Evolutionary conservation across 331 rosid species (phyloP), one percentile per base, ranked within the genome.

Genomic region (Arachis monticola): DNA sequence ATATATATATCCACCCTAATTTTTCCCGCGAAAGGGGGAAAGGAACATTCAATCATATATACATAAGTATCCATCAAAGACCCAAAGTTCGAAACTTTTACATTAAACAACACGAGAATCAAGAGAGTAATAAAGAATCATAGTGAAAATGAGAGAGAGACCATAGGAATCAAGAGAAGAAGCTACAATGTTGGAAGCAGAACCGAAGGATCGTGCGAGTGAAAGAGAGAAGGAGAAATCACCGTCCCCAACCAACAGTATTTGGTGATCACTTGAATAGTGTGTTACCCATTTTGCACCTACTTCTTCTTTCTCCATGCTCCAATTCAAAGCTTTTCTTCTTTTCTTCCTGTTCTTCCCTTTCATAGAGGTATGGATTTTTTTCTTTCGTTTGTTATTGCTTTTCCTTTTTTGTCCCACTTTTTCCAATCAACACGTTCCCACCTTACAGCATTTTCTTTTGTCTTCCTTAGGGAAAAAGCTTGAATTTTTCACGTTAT

Each of bases 241-340:
- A 27, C 85, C 92, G 31, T 89, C 92, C 48, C 89, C 88, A 44
- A 89, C 95, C 77, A 89, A 40, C 31, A 85, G 72, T 69, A 85
- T 87, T 8, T 87, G 86, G 32, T 89, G 96, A 70, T 82, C 73
- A 3, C 84, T 82, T 1, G 72, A 83, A 77, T 85, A 85, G 12
- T 82, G 72, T 3, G 59, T 78, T 0, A 78, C n/a, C 90, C 89
- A 84, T 82, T 64, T 85, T 46, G 69, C 50, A 48, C 17, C 53
- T 6, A 72, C 71, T 61, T 1, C 60, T 60, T 45, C 59, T 13
- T 53, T 2, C n/a, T 44, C 7, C 8, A 8, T 44, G 7, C 9
- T 44, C 48, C 3, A 35, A 35, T 35, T 35, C 40, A 35, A 35
- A 35, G 40, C 40, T 35, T 35, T 35, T 35, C 40, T 35, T 35